Evolutionary conservation across 768 basidiomycete genomes (phyloP).

Genomic region (Boletus huronensis): DNA sequence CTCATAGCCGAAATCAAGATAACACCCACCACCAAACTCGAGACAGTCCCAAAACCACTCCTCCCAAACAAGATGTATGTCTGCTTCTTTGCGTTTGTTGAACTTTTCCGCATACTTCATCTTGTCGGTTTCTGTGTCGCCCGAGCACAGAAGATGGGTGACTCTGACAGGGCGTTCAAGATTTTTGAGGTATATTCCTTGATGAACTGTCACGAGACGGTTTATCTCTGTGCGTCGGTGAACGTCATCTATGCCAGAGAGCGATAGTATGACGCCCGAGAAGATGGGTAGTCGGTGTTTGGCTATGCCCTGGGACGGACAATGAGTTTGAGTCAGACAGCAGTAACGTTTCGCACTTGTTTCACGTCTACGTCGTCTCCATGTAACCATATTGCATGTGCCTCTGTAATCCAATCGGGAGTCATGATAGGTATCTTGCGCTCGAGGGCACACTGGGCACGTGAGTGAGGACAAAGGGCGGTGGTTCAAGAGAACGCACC

Average conservation of each 20-base stretch:
- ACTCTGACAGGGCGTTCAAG: constrained; percentile 75
- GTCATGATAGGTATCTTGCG: constrained; percentile 75
- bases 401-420: constrained; percentile 73
- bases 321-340: neutral
- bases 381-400: constrained; percentile 68
- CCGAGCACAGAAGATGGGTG: constrained; percentile 81
- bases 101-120: constrained; percentile 77
- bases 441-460: constrained; percentile 71
- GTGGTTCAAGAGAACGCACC: constrained; percentile 39
- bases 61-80: constrained; percentile 84
- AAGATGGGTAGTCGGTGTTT: constrained; percentile 71
- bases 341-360: constrained; percentile 41
- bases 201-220: constrained; percentile 51
- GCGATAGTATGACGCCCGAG: constrained; percentile 60
- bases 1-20: neutral
- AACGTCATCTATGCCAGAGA: constrained; percentile 72
- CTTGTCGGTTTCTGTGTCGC: constrained; percentile 66
- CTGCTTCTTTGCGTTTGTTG: constrained; percentile 63
- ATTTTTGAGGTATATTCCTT: constrained; percentile 69
- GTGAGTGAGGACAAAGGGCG: neutral
- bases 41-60: constrained; percentile 97
- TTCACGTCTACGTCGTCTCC: constrained; percentile 76
- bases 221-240: constrained; percentile 60
- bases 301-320: constrained; percentile 46
- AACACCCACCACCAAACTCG: constrained; percentile 57